These are phyloP conservation scores for Hypoxylon subgilvum DNA, from an alignment of 495 filamentous ascomycete genomes.

Conservation along the genomic window DNA sequence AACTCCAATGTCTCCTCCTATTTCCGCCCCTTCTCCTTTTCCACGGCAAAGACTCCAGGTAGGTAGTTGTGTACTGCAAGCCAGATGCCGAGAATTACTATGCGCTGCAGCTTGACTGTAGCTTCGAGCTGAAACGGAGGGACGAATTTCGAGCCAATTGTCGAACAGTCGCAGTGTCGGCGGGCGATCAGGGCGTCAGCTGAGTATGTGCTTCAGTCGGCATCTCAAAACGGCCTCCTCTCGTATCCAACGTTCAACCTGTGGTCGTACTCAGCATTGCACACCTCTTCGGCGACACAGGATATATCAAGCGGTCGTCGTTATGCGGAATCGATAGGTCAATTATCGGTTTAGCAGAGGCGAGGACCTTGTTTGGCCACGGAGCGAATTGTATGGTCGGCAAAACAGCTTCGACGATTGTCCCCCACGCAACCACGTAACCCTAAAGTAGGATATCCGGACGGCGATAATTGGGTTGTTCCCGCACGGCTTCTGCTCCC, in stretches of 20 bases:
- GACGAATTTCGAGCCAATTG: constrained; percentile 15
- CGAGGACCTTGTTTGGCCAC: constrained; percentile 3
- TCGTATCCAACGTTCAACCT: constrained; percentile 18
- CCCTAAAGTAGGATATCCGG: background rate
- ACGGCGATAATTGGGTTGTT: constrained; percentile 5
- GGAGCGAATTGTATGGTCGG: constrained; percentile 9
- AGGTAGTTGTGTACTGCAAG: background rate
- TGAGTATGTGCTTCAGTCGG: constrained; percentile 17
- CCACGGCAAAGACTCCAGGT: background rate
- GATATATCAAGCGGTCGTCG: constrained; percentile 6
- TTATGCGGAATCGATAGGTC: constrained; percentile 1
- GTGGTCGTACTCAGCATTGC: constrained; percentile 16
- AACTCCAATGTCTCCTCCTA: constrained; percentile 1
- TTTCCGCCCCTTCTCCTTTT: constrained; percentile 12
- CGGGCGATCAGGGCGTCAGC: constrained; percentile 15
- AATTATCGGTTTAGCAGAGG: constrained; percentile 15
- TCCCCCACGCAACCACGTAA: constrained; percentile 15
- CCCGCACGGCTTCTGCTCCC: constrained; percentile 17
- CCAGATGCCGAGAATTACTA: constrained; percentile 4
- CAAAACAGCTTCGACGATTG: constrained; percentile 8
- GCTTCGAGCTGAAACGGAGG: constrained; percentile 13
- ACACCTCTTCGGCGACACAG: constrained; percentile 3
- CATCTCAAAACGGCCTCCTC: constrained; percentile 22
- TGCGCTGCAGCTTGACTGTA: constrained; percentile 9
- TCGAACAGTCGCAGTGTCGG: constrained; percentile 16